Evolutionary conservation across 441 rosid genomes (phyloP).

Genomic region (Pelargonium citronellum): DNA sequence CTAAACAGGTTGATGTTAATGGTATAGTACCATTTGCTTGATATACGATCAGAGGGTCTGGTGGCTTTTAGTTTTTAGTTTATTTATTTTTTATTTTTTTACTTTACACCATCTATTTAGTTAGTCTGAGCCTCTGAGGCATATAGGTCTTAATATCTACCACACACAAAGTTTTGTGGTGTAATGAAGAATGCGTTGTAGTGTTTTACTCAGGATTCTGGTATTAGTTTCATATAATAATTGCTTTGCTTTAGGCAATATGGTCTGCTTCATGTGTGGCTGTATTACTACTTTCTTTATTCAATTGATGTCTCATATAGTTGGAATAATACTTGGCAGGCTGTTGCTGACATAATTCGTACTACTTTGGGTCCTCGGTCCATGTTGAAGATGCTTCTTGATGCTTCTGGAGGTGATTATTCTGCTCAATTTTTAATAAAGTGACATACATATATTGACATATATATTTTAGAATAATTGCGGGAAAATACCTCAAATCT

Average conservation of each 20-base stretch:
- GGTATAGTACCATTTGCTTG: no score
- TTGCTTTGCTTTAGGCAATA: neutral
- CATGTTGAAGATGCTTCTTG: slow-evolving; percentile 28
- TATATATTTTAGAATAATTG: neutral
- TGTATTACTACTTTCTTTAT: neutral
- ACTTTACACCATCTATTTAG: no score
- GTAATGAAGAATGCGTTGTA: neutral
- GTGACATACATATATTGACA: neutral
- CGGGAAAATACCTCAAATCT: neutral
- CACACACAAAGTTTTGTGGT: no score
- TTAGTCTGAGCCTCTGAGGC: no score
- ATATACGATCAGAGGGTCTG: no score
- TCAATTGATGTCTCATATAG: neutral
- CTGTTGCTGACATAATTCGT: slow-evolving; percentile 29
- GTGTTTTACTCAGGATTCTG: neutral
- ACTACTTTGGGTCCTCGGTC: slow-evolving; percentile 30
- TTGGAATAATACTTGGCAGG: slow-evolving; percentile 9
- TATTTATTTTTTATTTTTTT: no score
- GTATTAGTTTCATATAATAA: neutral
- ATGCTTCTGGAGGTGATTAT: slow-evolving; percentile 25
- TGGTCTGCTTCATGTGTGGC: neutral
- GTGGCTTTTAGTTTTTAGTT: no score
- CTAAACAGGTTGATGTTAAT: neutral
- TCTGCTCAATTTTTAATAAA: neutral
- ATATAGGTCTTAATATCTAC: no score